Percentiles rank a stretch among this genome's conserved stretches.
Conservation (phyloP, 805 yeast genomes). For the Saturnispora ahearnii region DNA sequence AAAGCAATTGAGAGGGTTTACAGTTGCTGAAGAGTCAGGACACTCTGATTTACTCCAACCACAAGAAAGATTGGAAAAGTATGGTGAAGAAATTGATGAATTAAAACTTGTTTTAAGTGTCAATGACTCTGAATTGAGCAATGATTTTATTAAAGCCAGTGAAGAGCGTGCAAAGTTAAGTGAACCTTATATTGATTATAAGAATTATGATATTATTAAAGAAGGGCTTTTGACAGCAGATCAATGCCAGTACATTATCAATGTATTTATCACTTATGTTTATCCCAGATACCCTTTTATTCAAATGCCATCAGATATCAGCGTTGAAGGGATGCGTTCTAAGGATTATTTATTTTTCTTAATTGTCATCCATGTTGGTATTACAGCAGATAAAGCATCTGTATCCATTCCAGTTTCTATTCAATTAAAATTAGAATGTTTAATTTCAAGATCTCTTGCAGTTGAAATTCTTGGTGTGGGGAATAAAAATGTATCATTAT, state of each 20-base stretch:
- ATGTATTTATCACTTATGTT: constrained; percentile 39
- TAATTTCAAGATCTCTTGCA: constrained; percentile 41
- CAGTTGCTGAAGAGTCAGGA: constrained; percentile 18
- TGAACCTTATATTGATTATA: constrained; percentile 17
- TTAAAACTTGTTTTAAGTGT: constrained; percentile 28
- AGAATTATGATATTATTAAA: constrained; percentile 41
- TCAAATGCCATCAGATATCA: constrained; percentile 36
- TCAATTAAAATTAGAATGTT: constrained; percentile 42
- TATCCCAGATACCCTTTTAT: constrained; percentile 49
- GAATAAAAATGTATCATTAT: constrained; percentile 56
- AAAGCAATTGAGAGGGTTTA: constrained; percentile 8
- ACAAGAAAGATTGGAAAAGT: constrained; percentile 21
- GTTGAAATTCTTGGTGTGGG: constrained; percentile 63
- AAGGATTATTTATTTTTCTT: constrained; percentile 55
- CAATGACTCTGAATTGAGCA: constrained; percentile 31
- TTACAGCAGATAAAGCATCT: constrained; percentile 30
- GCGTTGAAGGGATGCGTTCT: constrained; percentile 39
- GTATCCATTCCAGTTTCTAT: constrained; percentile 29
- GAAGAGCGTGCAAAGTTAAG: constrained; percentile 32
- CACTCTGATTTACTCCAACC: constrained; percentile 19
- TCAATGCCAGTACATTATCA: constrained; percentile 50
- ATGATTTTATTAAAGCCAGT: constrained; percentile 37
- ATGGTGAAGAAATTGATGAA: constrained; percentile 33
- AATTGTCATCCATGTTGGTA: constrained; percentile 54
- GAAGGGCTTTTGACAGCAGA: constrained; percentile 47